These are phyloP conservation scores for Elsinoe perseae DNA, from an alignment of 2,329 filamentous ascomycete genomes.

Conservation along the genomic window DNA sequence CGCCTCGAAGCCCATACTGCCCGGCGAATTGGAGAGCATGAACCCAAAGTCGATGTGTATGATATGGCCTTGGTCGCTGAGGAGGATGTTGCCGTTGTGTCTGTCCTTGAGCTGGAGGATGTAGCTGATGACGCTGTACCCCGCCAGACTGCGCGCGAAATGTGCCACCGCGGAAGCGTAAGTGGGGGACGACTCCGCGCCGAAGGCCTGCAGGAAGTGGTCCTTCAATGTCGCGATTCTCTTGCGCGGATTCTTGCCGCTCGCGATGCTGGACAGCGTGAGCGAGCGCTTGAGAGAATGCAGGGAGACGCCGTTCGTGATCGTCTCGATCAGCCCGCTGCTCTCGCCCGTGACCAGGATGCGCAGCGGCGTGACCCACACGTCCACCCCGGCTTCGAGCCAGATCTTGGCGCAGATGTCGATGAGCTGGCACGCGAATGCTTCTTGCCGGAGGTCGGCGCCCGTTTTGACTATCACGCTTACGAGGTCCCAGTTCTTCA, in stretches of 20 bases:
- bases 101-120: constrained; percentile 77
- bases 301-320: constrained; percentile 79
- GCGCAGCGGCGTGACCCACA: constrained; percentile 86
- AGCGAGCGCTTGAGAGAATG: constrained; percentile 77
- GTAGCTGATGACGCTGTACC: constrained; percentile 79
- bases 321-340: constrained; percentile 77
- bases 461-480: constrained; percentile 86
- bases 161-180: constrained; percentile 67
- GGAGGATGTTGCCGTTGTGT: constrained; percentile 78
- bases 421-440: constrained; percentile 80
- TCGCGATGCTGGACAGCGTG: constrained; percentile 65
- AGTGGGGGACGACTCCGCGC: constrained; percentile 57
- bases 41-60: constrained; percentile 87
- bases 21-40: constrained; percentile 80
- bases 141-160: constrained; percentile 73
- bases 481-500: constrained; percentile 83
- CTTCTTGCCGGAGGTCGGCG: constrained; percentile 73
- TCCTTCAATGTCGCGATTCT: constrained; percentile 74
- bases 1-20: constrained; percentile 76
- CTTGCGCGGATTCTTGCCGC: constrained; percentile 63
- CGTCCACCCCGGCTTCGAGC: constrained; percentile 63
- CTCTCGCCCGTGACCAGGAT: constrained; percentile 80
- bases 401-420: constrained; percentile 75
- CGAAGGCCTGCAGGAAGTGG: constrained; percentile 74
- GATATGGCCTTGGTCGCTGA: constrained; percentile 79